These are phyloP conservation scores for Ceratorhiza oryzae-sativae DNA, from an alignment of 1,284 basidiomycete species.

Conservation along the genomic window DNA sequence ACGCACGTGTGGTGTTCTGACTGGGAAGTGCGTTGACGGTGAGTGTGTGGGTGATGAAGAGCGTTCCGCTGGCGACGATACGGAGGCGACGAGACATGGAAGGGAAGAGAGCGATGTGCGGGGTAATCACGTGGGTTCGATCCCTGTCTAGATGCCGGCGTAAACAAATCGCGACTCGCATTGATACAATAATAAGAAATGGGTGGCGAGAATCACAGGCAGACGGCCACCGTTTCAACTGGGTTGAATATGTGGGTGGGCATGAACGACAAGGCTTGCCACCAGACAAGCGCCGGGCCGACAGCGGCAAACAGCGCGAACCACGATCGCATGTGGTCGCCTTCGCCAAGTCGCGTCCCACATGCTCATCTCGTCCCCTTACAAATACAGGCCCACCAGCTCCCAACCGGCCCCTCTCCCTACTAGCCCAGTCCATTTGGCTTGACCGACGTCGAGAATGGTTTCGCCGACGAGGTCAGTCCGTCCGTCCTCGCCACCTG, in stretches of 20 bases:
- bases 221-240: no score
- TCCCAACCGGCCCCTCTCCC: no score
- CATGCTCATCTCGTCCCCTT: background rate
- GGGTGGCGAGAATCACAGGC: no score
- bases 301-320: background rate
- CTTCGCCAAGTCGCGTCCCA: conserved; percentile 14
- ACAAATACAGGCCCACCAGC: no score
- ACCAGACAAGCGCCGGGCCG: background rate
- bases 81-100: conserved; percentile 57
- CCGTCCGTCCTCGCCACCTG: no score
- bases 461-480: conserved; percentile 12
- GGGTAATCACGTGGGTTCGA: conserved; percentile 4
- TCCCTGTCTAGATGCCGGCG: background rate
- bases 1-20: conserved; percentile 62
- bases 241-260: no score
- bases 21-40: conserved; percentile 65
- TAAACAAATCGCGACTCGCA: conserved; percentile 4
- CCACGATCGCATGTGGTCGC: conserved; percentile 29
- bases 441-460: background rate
- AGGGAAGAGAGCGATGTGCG: conserved; percentile 12
- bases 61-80: conserved; percentile 75
- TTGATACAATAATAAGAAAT: no score
- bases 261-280: background rate
- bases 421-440: no score
- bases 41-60: conserved; percentile 76